Percentiles rank a stretch among this genome's conserved stretches.
These are phyloP conservation scores for Epichloe sylvatica DNA, from an alignment of 2,329 filamentous ascomycete genomes.

Conservation along the genomic window DNA sequence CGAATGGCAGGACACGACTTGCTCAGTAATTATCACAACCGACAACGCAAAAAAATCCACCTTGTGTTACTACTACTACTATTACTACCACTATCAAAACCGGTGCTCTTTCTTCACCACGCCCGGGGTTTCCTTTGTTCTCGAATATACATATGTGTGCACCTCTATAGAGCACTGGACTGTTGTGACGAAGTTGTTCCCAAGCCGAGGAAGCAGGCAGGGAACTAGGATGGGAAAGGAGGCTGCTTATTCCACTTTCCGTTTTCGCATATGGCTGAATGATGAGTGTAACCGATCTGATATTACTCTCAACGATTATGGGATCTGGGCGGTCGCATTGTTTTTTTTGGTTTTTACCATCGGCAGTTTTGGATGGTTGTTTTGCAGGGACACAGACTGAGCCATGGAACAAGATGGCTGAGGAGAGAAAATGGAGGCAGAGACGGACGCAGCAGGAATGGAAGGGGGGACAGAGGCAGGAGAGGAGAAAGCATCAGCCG, in stretches of 20 bases:
- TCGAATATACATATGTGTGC: neutral
- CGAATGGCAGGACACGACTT: neutral
- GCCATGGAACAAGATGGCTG: neutral
- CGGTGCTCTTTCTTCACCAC: neutral
- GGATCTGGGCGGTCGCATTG: neutral
- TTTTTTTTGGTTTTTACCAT: neutral
- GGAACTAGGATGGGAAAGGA: neutral
- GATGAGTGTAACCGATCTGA: conserved; percentile 2
- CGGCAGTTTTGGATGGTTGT: conserved; percentile 7
- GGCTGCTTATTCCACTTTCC: neutral
- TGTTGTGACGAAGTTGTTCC: neutral
- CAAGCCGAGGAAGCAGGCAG: neutral
- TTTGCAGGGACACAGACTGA: conserved; percentile 1
- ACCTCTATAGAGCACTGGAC: neutral
- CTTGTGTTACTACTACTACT: conserved; percentile 6
- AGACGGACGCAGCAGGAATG: neutral
- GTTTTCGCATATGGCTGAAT: neutral
- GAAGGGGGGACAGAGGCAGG: neutral
- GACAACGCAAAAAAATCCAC: neutral
- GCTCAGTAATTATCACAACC: neutral
- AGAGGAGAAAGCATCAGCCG: conserved; percentile 5
- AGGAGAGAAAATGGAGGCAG: neutral
- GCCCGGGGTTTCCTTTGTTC: neutral
- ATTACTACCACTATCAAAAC: neutral
- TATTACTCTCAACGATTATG: neutral